A percentile compares a stretch with the other conserved stretches of the same genome.
These are phyloP conservation scores for Kuraishia borneana DNA, from an alignment of 805 yeast species.

Conservation along the genomic window DNA sequence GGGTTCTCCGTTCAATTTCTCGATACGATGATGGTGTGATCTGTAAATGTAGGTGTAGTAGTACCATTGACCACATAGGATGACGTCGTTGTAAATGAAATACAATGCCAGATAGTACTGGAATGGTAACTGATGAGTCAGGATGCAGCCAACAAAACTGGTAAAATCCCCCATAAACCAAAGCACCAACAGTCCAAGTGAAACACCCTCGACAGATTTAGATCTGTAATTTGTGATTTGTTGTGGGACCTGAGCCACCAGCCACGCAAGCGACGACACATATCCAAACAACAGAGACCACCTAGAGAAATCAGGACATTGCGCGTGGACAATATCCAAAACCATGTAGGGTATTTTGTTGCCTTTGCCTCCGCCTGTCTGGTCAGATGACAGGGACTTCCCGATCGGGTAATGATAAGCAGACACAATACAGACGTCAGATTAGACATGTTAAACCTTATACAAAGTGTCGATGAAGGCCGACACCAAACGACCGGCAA, in stretches of 20 bases:
- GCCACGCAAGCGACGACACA: conserved; percentile 21
- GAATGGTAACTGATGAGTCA: conserved; percentile 73
- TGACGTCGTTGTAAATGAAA: conserved; percentile 60
- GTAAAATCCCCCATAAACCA: conserved; percentile 23
- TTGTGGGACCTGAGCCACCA: conserved; percentile 24
- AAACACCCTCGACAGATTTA: conserved; percentile 20
- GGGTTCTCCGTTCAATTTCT: conserved; percentile 21
- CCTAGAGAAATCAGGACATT: background rate
- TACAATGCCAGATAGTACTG: conserved; percentile 65
- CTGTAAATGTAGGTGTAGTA: conserved; percentile 40
- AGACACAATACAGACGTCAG: no score
- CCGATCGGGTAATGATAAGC: no score
- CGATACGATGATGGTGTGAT: background rate
- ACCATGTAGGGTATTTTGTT: no score
- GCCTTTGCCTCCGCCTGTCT: no score
- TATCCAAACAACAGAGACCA: conserved; percentile 12
- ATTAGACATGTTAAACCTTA: conserved; percentile 25
- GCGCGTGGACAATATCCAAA: background rate
- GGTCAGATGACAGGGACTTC: no score
- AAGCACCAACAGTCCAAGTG: conserved; percentile 16
- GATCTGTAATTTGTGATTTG: conserved; percentile 18
- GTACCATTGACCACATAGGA: conserved; percentile 60
- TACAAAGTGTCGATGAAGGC: conserved; percentile 78
- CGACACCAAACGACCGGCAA: conserved; percentile 69
- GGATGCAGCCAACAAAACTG: conserved; percentile 51